Evolutionary conservation across 768 basidiomycete species (phyloP), one percentile per base, ranked within the genome.

Genomic region (Suillus lakei): DNA sequence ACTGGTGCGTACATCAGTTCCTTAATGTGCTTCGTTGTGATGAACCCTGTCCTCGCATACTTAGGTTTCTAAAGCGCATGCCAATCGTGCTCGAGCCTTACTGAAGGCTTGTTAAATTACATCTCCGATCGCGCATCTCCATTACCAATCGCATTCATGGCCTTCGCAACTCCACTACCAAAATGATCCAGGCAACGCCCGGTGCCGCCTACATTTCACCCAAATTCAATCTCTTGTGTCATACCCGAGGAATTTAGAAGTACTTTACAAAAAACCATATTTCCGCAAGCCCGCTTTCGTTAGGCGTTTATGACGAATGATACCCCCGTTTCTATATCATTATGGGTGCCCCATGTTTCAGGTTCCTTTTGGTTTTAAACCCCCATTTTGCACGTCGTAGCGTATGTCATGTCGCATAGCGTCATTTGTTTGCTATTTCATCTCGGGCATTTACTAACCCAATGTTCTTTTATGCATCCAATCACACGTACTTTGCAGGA

Each of bases 11-110:
- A 61, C 66, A 80, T 72, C 61, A 50, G 63, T 69, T 51, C 55
- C 28, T 30, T 46, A 44, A 26, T 34, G 30, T 7, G 30, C 13
- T 26, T 34, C 39, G 21, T 56, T 32, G 48, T 36, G 62, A 56
- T 38, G 4, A 34, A 44, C 55, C 46, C 30, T 51, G 38, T 66
- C 30, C 9, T 26, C 43, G 41, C 6, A 28, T 62, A n/a, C n/a
- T n/a, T n/a, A 88, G 86, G 86, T 89, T 68, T 82, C 87, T 64
- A 88, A 85, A 80, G 80, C 75, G 68, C 82, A 89, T 64, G 84
- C 87, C 8, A 74, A 77, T 41, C 85, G 85, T 48, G 89, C 89
- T 21, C 84, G 84, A 66, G 80, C 84, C 38, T 79, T 91, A 23
- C 78, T 91, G 51, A 83, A 84, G 54, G 80, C 82, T 28, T 90